A percentile compares a stretch with the other conserved stretches of the same genome.
phyloP scores from a whole-genome alignment of 108 stramenopile species.

The Parmales sp. region DNA sequence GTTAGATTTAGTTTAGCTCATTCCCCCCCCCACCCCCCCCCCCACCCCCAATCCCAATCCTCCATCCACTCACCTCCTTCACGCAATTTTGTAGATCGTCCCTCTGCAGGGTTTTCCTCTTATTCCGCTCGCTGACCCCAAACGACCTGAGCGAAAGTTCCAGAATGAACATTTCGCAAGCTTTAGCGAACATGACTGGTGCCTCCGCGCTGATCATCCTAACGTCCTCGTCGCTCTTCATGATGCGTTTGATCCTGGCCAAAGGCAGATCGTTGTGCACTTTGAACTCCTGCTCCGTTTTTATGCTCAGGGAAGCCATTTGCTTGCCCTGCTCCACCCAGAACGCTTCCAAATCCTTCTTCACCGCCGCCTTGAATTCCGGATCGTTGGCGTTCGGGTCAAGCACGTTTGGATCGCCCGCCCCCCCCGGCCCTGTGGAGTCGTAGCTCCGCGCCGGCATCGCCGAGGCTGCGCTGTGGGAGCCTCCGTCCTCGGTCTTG shows the following conservation, averaged over 20 bases:
- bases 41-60: not conserved
- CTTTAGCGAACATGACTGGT: conserved; percentile 95
- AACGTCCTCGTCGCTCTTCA: conserved; percentile 96
- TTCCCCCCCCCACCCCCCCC: not conserved
- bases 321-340: conserved; percentile 57
- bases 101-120: conserved; percentile 71
- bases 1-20: not conserved
- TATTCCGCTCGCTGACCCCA: conserved; percentile 65
- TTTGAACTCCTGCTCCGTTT: conserved; percentile 79
- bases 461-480: no score
- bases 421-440: no score
- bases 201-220: conserved; percentile 95
- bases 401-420: no score
- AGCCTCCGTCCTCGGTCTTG: no score
- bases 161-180: conserved; percentile 94
- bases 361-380: not conserved
- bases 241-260: conserved; percentile 96
- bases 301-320: conserved; percentile 30
- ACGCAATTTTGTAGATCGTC: conserved; percentile 77
- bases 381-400: no score
- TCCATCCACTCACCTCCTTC: conserved; percentile 15
- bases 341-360: conserved; percentile 35
- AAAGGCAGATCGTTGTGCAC: conserved; percentile 83
- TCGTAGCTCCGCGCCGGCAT: no score
- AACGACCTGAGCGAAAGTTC: conserved; percentile 88